These are phyloP conservation scores for Trichophyton benhamiae DNA, from an alignment of 2,329 filamentous ascomycete species.

Conservation along the genomic window DNA sequence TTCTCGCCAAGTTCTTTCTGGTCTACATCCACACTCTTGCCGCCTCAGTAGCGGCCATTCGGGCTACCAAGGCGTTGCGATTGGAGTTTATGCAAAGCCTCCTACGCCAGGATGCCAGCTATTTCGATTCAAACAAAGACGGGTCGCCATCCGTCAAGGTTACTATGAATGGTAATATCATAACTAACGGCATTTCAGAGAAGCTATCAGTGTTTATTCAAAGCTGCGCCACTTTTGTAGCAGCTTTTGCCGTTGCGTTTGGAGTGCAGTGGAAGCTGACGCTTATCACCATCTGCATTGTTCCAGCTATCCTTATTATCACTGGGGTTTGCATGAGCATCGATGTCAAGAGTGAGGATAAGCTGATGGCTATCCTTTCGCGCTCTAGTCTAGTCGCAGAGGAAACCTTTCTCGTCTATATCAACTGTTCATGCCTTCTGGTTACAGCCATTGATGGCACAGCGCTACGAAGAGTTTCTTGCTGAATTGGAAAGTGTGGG, in stretches of 20 bases:
- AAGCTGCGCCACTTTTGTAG: not conserved
- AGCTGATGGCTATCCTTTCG: not conserved
- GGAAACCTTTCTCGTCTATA: not conserved
- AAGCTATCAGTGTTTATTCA: slow-evolving; percentile 49
- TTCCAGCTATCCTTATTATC: not conserved
- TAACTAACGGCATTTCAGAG: slow-evolving; percentile 76
- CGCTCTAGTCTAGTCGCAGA: not conserved
- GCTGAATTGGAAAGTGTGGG: not conserved
- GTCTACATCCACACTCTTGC: slow-evolving; percentile 65
- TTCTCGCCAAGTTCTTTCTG: slow-evolving; percentile 57
- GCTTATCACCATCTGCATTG: not conserved
- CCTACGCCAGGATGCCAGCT: slow-evolving; percentile 67
- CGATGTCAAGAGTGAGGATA: not conserved
- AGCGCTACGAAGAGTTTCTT: not conserved
- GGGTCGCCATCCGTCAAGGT: slow-evolving; percentile 78
- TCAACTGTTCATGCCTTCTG: not conserved
- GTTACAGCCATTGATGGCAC: not conserved
- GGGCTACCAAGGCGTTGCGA: slow-evolving; percentile 55
- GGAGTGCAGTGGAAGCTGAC: not conserved
- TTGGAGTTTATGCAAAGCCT: slow-evolving; percentile 62
- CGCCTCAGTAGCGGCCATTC: slow-evolving; percentile 69
- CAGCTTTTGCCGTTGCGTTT: not conserved
- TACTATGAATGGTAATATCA: slow-evolving; percentile 69
- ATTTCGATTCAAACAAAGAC: slow-evolving; percentile 71
- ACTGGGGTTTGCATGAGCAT: not conserved